These are phyloP conservation scores for Adansonia madagascariensis DNA, from an alignment of 441 rosid genomes.

Conservation along the genomic window DNA sequence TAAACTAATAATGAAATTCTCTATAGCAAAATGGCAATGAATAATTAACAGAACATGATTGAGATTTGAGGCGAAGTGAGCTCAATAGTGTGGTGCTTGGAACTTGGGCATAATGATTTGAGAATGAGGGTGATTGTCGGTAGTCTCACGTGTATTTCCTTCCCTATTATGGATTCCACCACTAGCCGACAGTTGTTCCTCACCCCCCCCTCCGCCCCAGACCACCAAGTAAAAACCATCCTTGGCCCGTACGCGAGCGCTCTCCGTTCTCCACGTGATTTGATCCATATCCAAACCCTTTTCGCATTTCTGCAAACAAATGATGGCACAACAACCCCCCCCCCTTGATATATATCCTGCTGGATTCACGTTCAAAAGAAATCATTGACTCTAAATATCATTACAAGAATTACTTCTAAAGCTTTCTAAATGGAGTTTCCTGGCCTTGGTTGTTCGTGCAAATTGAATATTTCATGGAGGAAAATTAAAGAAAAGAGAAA, in stretches of 20 bases:
- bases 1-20: too few relatives aligned
- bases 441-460: too few relatives aligned
- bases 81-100: background rate
- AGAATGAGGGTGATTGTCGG: conserved; percentile 25
- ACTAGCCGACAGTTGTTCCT: conserved; percentile 9
- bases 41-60: too few relatives aligned
- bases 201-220: too few relatives aligned
- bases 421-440: too few relatives aligned
- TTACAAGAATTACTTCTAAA: background rate
- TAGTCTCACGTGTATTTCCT: conserved; percentile 24
- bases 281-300: background rate
- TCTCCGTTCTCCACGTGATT: conserved; percentile 6
- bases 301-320: too few relatives aligned
- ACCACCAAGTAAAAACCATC: background rate
- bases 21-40: too few relatives aligned
- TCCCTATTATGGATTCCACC: conserved; percentile 5
- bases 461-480: too few relatives aligned
- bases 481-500: too few relatives aligned
- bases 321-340: too few relatives aligned
- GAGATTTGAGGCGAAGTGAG: background rate
- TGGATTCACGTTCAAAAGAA: background rate
- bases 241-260: conserved; percentile 9
- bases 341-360: too few relatives aligned
- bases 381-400: background rate
- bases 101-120: conserved; percentile 19